phyloP scores from a whole-genome alignment of 805 yeast species.

The Starmera pachycereana region DNA sequence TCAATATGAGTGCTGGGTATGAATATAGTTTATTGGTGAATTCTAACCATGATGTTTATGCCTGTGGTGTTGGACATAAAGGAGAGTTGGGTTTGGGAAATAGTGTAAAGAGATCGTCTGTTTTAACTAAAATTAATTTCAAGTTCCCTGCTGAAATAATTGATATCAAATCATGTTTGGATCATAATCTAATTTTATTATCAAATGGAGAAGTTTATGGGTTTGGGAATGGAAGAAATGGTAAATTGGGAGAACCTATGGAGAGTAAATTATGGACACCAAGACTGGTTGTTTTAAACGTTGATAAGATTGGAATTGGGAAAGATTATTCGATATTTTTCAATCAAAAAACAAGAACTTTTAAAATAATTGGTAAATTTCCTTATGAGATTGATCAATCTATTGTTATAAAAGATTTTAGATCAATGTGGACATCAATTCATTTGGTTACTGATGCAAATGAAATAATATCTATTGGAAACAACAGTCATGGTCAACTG shows the following conservation, averaged over 20 bases:
- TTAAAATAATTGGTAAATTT: conserved; percentile 27
- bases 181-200: conserved; percentile 31
- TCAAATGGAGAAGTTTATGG: conserved; percentile 39
- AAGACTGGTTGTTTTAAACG: conserved; percentile 1
- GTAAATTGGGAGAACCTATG: conserved; percentile 31
- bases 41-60: conserved; percentile 28
- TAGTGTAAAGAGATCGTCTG: conserved; percentile 1
- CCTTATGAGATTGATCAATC: conserved; percentile 11
- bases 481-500: conserved; percentile 66
- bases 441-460: conserved; percentile 31
- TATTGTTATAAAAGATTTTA: conserved; percentile 16
- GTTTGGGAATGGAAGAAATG: conserved; percentile 62
- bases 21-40: conserved; percentile 51
- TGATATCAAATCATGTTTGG: conserved; percentile 29
- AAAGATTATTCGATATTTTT: conserved; percentile 45
- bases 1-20: conserved; percentile 66
- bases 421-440: conserved; percentile 73
- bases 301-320: conserved; percentile 27
- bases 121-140: conserved; percentile 6
- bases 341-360: conserved; percentile 5
- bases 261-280: conserved; percentile 10
- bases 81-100: conserved; percentile 65
- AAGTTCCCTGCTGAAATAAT: conserved; percentile 4
- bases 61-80: conserved; percentile 53
- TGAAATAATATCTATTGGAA: conserved; percentile 49